Conservation (phyloP, 2,329 filamentous ascomycete species). For the Leptographium procerum region DNA sequence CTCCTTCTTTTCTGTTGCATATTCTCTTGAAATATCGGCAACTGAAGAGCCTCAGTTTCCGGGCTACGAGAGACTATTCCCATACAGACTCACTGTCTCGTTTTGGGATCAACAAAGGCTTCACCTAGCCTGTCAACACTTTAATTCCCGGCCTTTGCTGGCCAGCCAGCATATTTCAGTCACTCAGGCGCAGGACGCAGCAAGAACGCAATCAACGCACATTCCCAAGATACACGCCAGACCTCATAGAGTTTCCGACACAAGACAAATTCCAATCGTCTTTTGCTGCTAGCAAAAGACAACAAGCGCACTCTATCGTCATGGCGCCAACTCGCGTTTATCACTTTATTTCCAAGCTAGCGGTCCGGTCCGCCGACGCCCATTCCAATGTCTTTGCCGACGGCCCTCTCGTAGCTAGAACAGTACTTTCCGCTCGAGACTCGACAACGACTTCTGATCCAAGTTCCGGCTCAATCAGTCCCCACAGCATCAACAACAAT, state of each 20-base stretch:
- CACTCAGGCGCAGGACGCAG: neutral
- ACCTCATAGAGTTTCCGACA: neutral
- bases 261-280: neutral
- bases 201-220: neutral
- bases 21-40: neutral
- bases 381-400: slow-evolving; percentile 18
- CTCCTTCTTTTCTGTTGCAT: neutral
- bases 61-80: neutral
- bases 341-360: slow-evolving; percentile 5
- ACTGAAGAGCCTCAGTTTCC: neutral
- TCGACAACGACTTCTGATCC: slow-evolving; percentile 26
- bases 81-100: neutral
- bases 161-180: neutral
- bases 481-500: slow-evolving; percentile 48
- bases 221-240: neutral
- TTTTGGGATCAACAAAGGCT: neutral
- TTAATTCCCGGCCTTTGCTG: neutral
- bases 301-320: no score
- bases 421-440: slow-evolving; percentile 31
- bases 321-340: slow-evolving; percentile 30
- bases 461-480: slow-evolving; percentile 36
- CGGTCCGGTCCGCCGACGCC: slow-evolving; percentile 9
- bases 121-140: neutral
- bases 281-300: no score
- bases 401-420: slow-evolving; percentile 31